These are phyloP conservation scores for Thelonectria discophora DNA, from an alignment of 2,329 filamentous ascomycete genomes.

Conservation along the genomic window DNA sequence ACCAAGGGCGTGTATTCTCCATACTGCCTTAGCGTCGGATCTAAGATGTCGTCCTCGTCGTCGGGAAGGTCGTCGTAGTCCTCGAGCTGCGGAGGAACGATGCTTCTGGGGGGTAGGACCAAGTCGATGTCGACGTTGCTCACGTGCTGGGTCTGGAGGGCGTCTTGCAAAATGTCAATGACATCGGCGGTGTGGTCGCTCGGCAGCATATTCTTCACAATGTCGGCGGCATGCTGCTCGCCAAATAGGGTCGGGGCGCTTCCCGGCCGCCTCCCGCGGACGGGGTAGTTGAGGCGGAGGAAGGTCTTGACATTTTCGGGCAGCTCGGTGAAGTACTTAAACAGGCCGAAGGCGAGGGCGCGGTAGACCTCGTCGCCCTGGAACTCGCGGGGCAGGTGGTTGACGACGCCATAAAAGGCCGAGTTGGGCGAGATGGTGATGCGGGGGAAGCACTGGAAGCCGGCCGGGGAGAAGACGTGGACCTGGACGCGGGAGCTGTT, in stretches of 20 bases:
- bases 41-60: slow-evolving; percentile 71
- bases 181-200: slow-evolving; percentile 81
- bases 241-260: slow-evolving; percentile 78
- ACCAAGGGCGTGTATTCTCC: slow-evolving; percentile 80
- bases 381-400: slow-evolving; percentile 88
- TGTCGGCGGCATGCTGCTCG: slow-evolving; percentile 90
- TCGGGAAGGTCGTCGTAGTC: slow-evolving; percentile 68
- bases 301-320: slow-evolving; percentile 77
- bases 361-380: slow-evolving; percentile 95
- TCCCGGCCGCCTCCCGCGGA: slow-evolving; percentile 66
- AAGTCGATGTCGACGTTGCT: slow-evolving; percentile 90
- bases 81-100: slow-evolving; percentile 69
- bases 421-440: slow-evolving; percentile 94
- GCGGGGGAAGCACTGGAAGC: slow-evolving; percentile 88
- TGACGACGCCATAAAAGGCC: slow-evolving; percentile 88
- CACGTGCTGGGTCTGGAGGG: slow-evolving; percentile 82
- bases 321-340: slow-evolving; percentile 93
- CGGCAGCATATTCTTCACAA: slow-evolving; percentile 84
- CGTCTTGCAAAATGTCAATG: slow-evolving; percentile 75
- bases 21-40: slow-evolving; percentile 74
- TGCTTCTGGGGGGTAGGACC: slow-evolving; percentile 80
- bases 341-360: slow-evolving; percentile 88
- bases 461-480: slow-evolving; percentile 89
- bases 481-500: slow-evolving; percentile 95
- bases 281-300: slow-evolving; percentile 68